Evolutionary conservation across 2,329 filamentous ascomycete species (phyloP).

Genomic region (Achaetomium macrosporum): DNA sequence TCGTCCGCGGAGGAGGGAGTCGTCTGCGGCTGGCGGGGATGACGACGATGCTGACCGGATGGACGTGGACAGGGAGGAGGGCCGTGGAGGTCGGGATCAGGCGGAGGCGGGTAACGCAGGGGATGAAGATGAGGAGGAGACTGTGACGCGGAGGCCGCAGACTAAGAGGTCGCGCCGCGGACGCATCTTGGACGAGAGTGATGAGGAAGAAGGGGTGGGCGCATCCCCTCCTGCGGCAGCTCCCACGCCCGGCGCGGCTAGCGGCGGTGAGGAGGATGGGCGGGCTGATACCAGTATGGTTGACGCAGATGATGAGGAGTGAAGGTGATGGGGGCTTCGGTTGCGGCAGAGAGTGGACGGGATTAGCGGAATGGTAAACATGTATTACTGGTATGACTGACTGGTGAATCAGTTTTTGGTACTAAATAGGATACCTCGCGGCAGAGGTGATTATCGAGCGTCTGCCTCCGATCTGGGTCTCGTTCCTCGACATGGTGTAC

Average conservation of each 20-base stretch:
- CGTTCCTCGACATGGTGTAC: no score
- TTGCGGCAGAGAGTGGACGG: not conserved
- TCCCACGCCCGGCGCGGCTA: constrained; percentile 6
- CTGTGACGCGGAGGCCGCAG: constrained; percentile 35
- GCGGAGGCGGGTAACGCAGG: constrained; percentile 29
- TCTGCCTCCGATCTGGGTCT: no score
- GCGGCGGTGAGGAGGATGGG: constrained; percentile 11
- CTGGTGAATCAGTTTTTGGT: not conserved
- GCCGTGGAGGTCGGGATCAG: constrained; percentile 29
- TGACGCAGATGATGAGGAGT: constrained; percentile 18
- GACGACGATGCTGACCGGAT: constrained; percentile 39
- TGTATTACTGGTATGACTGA: constrained; percentile 5
- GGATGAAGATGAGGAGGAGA: constrained; percentile 46
- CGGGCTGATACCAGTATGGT: constrained; percentile 23
- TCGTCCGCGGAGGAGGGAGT: constrained; percentile 17
- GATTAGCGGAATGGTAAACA: constrained; percentile 5
- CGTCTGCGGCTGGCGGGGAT: constrained; percentile 21
- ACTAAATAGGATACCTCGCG: not conserved
- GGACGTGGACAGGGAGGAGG: constrained; percentile 44
- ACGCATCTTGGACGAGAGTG: constrained; percentile 48
- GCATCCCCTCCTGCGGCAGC: constrained; percentile 3
- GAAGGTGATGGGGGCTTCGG: not conserved
- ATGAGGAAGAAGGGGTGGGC: constrained; percentile 42
- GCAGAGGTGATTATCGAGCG: no score
- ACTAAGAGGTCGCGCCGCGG: constrained; percentile 45